Evolutionary conservation across 371 early-diverging fungal genomes (phyloP).

Genomic region (Mucor plumbeus): DNA sequence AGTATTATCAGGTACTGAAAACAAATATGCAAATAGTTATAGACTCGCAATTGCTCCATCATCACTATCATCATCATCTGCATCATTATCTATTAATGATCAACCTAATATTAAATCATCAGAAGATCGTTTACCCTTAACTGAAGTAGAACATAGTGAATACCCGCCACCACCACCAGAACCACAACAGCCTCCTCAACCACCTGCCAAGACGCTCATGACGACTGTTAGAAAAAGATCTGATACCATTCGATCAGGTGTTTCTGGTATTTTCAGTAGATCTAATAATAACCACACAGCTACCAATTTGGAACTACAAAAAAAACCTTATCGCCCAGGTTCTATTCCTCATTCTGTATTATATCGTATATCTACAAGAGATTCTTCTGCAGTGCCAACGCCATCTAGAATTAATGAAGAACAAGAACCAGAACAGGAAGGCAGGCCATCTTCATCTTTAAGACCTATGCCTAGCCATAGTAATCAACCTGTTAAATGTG

Average conservation of each 20-base stretch:
- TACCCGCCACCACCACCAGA: neutral
- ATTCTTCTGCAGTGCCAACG: slow-evolving; percentile 21
- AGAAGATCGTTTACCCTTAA: slow-evolving; percentile 22
- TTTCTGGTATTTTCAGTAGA: slow-evolving; percentile 39
- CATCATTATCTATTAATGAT: neutral
- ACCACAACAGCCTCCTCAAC: neutral
- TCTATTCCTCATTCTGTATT: slow-evolving; percentile 55
- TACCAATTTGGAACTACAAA: neutral
- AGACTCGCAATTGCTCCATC: slow-evolving; percentile 18
- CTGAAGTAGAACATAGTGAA: neutral
- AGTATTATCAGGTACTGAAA: slow-evolving; percentile 35
- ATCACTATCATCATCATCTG: neutral
- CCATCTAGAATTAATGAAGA: neutral
- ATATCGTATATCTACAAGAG: slow-evolving; percentile 35
- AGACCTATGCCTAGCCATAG: slow-evolving; percentile 19
- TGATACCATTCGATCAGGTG: slow-evolving; percentile 47
- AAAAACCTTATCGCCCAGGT: slow-evolving; percentile 50
- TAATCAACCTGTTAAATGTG: slow-evolving; percentile 20
- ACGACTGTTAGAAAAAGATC: slow-evolving; percentile 46
- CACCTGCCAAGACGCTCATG: slow-evolving; percentile 29
- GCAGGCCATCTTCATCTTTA: slow-evolving; percentile 17
- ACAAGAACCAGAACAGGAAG: slow-evolving; percentile 35
- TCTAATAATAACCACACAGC: slow-evolving; percentile 4
- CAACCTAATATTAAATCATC: slow-evolving; percentile 14
- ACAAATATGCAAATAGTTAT: slow-evolving; percentile 32